phyloP scores from a whole-genome alignment of 1,139 yeast species.

The Blastobotrys raffinosifermentans region DNA sequence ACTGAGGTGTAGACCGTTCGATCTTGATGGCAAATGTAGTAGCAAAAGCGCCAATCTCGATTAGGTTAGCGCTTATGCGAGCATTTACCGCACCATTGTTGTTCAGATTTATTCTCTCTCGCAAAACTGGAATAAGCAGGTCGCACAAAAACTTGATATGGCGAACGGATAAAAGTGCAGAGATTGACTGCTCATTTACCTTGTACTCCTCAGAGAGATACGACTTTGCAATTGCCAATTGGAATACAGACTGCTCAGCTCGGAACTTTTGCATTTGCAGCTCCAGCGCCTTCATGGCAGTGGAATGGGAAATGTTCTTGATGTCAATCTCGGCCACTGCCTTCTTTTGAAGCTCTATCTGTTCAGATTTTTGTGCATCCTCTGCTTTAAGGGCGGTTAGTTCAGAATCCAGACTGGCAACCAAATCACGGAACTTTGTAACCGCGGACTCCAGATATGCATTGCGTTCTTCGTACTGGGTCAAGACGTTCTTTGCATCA shows the following conservation, averaged over 20 bases:
- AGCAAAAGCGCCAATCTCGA: conserved; percentile 16
- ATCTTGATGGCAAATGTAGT: conserved; percentile 12
- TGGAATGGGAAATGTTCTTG: conserved; percentile 24
- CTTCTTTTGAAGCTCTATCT: conserved; percentile 19
- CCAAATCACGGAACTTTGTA: conserved; percentile 29
- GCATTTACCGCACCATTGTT: conserved; percentile 13
- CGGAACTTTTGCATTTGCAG: conserved; percentile 26
- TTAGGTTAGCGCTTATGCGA: conserved; percentile 14
- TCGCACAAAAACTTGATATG: conserved; percentile 14
- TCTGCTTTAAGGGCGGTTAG: conserved; percentile 22
- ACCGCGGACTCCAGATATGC: conserved; percentile 32
- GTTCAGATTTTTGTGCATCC: conserved; percentile 12
- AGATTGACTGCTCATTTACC: conserved; percentile 20
- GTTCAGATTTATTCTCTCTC: conserved; percentile 9
- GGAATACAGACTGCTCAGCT: conserved; percentile 26
- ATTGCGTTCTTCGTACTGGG: conserved; percentile 35
- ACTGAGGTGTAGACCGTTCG: conserved; percentile 15
- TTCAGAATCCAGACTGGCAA: conserved; percentile 28
- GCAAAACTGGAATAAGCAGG: conserved; percentile 13
- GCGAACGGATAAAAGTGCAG: conserved; percentile 16
- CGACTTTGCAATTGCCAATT: conserved; percentile 26
- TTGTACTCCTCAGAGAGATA: conserved; percentile 23
- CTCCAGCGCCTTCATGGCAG: conserved; percentile 25
- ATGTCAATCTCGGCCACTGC: conserved; percentile 26
- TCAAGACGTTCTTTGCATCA: conserved; percentile 30